phyloP scores from a whole-genome alignment of 164 flowering plant genomes.

The Paratinospora sagittata region DNA sequence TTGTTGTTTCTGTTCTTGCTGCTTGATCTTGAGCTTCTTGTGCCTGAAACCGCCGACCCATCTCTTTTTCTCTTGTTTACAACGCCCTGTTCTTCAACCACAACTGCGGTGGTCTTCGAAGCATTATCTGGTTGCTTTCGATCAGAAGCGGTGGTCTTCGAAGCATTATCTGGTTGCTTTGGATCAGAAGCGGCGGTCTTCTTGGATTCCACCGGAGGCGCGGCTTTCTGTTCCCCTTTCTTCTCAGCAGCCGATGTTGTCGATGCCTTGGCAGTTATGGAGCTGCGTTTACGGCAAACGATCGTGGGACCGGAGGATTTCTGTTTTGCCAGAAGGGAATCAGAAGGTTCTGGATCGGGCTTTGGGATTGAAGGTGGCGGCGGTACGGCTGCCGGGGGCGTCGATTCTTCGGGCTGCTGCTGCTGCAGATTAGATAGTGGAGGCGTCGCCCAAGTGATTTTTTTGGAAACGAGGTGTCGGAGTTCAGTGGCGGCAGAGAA shows the following conservation, averaged over 20 bases:
- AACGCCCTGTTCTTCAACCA: conserved; percentile 19
- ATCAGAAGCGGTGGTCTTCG: too few relatives aligned
- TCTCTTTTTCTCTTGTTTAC: conserved; percentile 21
- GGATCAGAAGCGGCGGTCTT: conserved; percentile 11
- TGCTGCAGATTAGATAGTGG: conserved; percentile 6
- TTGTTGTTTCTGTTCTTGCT: conserved; percentile 18
- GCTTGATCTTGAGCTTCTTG: conserved; percentile 37
- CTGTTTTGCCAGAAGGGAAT: conserved; percentile 34
- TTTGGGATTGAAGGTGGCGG: not conserved
- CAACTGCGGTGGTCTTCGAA: not conserved
- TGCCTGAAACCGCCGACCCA: conserved; percentile 24
- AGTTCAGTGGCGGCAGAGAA: conserved; percentile 40
- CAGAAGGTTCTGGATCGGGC: conserved; percentile 24
- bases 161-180: not conserved
- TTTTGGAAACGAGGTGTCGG: conserved; percentile 34
- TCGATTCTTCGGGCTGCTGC: not conserved
- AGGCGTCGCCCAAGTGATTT: conserved; percentile 20
- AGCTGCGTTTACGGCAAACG: conserved; percentile 56
- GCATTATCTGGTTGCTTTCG: too few relatives aligned
- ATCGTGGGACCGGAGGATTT: conserved; percentile 34
- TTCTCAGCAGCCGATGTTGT: conserved; percentile 10
- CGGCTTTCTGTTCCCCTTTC: conserved; percentile 17
- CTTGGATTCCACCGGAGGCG: conserved; percentile 17
- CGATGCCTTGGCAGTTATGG: conserved; percentile 37
- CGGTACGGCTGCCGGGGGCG: not conserved